Base-by-base conservation (phyloP, 1,284 basidiomycete species). In the Malassezia brasiliensis region DNA sequence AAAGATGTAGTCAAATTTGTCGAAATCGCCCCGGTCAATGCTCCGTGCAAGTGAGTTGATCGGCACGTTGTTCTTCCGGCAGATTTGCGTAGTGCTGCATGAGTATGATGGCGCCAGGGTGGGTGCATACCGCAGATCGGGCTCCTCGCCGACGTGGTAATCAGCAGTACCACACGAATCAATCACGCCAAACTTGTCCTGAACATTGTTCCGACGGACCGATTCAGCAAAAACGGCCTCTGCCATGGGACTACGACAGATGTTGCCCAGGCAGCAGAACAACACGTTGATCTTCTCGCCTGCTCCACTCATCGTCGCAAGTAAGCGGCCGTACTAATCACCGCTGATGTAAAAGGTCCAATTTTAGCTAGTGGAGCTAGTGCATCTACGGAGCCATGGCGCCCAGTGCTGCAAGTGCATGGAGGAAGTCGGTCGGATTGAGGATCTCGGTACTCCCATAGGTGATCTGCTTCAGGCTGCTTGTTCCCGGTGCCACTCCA, bases 381-480 rank as follows among this genome's bases (percentile, higher is more conserved):
- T 37, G 22, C 35, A 8, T 28, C 17, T 30, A 51, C 14, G 22
- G 5, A 20, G 12, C 38, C 35, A 35, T 8, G 7, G 32, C 12
- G 12, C 56, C 52, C 30, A 54, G 32, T 1, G 39, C 46, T 1
- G 59, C 82, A 63, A 93, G 70, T 12, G 83, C 78, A 34, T 78
- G 74, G 20, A 98, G 80, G 73, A 99, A 98, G 49, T 83, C 83
- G 68, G 82, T 82, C 10, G 94, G 93, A 65, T 88, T 87, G 50
- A 94, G 72, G 47, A 99, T 90, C 75, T 98, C 94, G 11, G 94
- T 98, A 20, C 88, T 87, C 12, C 94, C 94, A 74, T 98, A 98
- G 28, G 88, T 88, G 47, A 98, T 84, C 82, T 82, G 55, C 64
- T 67, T 5, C 17, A 58, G 22, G 39, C 36, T 34, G 14, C 34